Evolutionary conservation across 768 basidiomycete species (phyloP).

Genomic region (Mycena galopus): DNA sequence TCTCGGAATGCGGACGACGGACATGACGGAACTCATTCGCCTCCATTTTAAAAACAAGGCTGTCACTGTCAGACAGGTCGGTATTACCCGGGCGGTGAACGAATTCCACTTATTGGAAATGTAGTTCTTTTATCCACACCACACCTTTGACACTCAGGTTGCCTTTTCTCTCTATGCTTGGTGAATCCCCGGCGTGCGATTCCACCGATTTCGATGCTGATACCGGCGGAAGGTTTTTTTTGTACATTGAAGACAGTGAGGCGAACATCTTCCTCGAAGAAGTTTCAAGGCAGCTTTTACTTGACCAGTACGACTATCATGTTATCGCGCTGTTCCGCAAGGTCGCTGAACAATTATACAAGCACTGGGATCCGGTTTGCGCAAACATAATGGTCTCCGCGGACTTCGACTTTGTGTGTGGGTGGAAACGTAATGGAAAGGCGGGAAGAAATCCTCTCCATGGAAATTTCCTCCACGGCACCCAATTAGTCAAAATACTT

Average conservation of each 20-base stretch:
- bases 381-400: conserved; percentile 37
- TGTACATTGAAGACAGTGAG: conserved; percentile 39
- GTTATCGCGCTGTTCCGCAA: conserved; percentile 33
- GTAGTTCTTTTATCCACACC: conserved; percentile 37
- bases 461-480: conserved; percentile 17
- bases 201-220: not conserved
- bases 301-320: conserved; percentile 32
- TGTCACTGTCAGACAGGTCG: not conserved
- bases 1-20: not conserved
- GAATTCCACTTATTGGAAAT: too few species aligned
- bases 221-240: conserved; percentile 27
- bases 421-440: conserved; percentile 34
- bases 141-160: conserved; percentile 36
- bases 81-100: not conserved
- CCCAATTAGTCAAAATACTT: conserved; percentile 38
- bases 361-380: conserved; percentile 29
- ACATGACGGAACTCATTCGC: not conserved
- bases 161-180: conserved; percentile 38
- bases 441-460: conserved; percentile 3
- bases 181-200: conserved; percentile 1
- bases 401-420: conserved; percentile 37
- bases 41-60: not conserved
- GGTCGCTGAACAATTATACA: conserved; percentile 9
- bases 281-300: conserved; percentile 34
- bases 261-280: conserved; percentile 17